phyloP scores from a whole-genome alignment of 352 stramenopile species.

The Globisporangium ultimum region DNA sequence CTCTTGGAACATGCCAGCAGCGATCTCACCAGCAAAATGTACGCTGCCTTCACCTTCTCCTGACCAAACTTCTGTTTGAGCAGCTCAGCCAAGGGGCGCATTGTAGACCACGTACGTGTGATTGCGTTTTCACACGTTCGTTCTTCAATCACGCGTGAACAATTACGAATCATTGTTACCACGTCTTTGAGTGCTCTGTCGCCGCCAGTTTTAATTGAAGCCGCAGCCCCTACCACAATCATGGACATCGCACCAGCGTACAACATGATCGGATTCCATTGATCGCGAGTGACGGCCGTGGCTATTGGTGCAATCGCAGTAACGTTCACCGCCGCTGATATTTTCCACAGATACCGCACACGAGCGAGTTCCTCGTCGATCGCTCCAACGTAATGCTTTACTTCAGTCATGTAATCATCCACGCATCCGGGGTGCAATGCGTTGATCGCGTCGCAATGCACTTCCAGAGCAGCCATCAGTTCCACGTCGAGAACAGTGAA shows the following conservation, averaged over 20 bases:
- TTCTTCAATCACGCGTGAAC: background rate
- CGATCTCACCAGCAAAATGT: background rate
- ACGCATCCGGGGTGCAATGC: background rate
- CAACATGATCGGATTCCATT: background rate
- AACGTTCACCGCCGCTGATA: background rate
- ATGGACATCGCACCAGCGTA: background rate
- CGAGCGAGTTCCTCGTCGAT: background rate
- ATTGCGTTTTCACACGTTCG: background rate
- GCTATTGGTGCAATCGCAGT: background rate
- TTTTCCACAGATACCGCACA: background rate
- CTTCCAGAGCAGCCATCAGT: background rate
- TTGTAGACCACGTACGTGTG: background rate
- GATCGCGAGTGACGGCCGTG: background rate
- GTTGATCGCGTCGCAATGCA: background rate
- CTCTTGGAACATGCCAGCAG: background rate
- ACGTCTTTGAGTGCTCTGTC: background rate
- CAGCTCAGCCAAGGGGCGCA: background rate
- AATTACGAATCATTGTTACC: background rate
- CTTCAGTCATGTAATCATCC: background rate
- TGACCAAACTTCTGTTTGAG: background rate
- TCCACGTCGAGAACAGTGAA: background rate
- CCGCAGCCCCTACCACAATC: background rate
- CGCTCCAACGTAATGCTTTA: background rate
- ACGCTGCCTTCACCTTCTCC: background rate
- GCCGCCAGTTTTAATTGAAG: background rate